Base-by-base conservation (phyloP, 805 yeast species). In the Myxozyma monticola region DNA sequence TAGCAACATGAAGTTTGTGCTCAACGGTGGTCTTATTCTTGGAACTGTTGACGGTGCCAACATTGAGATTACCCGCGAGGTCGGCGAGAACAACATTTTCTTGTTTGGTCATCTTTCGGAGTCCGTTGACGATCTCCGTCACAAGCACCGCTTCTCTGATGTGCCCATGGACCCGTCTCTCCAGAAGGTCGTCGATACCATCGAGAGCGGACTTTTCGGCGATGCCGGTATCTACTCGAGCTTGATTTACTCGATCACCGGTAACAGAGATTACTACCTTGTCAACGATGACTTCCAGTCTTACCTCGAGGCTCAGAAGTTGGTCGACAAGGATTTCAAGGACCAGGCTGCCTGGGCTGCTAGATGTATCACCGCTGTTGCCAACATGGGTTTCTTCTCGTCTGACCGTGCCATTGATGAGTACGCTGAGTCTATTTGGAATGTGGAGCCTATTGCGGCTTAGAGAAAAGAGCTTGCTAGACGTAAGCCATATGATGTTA, bases 21-120 rank as follows among this genome's bases (percentile, higher is more conserved):
- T 89, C 71, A 89, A 88, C 65, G 97, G 96, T 70, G 97, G 97
- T 43, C 77, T 89, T 58, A 86, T 89, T 61, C 83, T 89, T 58
- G 97, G 97, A 67, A 90, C 97, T 10, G 96, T 89, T 59, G 97
- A 89, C 66, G 97, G 97, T 65, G 97, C 97, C 57, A 89, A 90
- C 65, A 95, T 90, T 42, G 97, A 89, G 71, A 87, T 89, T 67
- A 87, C 96, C 18, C 80, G 96, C 61, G 96, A 90, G 71, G 80
- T 90, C 60, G 96, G 96, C 43, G 95, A 89, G 65, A 95, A 89
- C 43, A 88, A 89, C 67, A 88, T 90, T 68, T 89, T 89, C 73
- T 74, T 89, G 66, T 89, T 89, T 67, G 97, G 97, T 65, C 87
- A 86, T 65, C 77, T 90, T 65, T 81, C 95, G 30, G 96, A 90